These are phyloP conservation scores for Pythium monospermum DNA, from an alignment of 352 stramenopile genomes.

Conservation along the genomic window DNA sequence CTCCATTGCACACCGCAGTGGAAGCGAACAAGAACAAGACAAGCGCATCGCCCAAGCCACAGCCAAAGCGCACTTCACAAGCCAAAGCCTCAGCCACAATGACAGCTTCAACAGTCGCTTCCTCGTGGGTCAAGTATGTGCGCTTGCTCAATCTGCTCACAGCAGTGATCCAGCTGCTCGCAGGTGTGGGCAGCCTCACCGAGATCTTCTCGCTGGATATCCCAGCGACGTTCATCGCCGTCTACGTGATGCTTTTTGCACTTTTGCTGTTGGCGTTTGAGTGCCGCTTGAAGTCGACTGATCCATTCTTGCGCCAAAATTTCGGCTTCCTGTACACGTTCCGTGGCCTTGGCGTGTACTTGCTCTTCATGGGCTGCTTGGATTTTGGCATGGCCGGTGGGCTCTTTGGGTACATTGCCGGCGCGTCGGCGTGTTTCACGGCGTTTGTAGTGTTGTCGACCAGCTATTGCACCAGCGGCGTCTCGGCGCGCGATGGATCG, in stretches of 20 bases:
- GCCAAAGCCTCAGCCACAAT: no score
- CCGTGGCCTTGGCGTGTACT: constrained; percentile 23
- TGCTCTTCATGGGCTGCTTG: constrained; percentile 34
- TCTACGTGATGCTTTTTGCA: constrained; percentile 33
- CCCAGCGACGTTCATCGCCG: constrained; percentile 26
- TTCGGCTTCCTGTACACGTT: constrained; percentile 37
- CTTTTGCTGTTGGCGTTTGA: constrained; percentile 30
- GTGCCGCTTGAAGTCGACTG: constrained; percentile 23
- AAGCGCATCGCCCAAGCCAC: no score
- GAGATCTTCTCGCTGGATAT: constrained; percentile 28
- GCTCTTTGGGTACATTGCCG: constrained; percentile 19
- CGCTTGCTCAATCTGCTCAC: constrained; percentile 28
- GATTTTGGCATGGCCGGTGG: constrained; percentile 32
- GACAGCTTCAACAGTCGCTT: neutral
- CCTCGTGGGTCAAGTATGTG: constrained; percentile 19
- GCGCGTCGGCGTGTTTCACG: constrained; percentile 20
- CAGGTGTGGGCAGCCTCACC: constrained; percentile 25
- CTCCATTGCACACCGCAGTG: no score
- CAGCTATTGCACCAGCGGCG: constrained; percentile 6
- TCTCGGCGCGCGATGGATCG: neutral
- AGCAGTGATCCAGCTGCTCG: constrained; percentile 23
- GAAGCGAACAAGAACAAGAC: no score
- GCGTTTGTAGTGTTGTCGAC: constrained; percentile 18
- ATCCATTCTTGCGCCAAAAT: constrained; percentile 25
- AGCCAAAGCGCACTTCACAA: no score